Base-by-base conservation (phyloP, 805 yeast species). In the Candida sonorensis region DNA sequence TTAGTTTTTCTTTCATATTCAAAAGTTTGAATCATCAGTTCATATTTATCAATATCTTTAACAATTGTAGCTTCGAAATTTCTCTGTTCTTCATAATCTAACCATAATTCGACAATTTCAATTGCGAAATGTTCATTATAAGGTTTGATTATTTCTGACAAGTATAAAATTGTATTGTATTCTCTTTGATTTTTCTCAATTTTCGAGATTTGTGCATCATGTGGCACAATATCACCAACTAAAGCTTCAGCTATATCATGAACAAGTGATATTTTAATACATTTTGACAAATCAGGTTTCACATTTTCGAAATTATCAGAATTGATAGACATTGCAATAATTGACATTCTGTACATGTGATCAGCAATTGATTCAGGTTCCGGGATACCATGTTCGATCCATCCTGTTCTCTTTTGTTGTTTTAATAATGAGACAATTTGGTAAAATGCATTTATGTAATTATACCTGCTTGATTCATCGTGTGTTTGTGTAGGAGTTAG, bases 231-330 rank as follows among this genome's bases (percentile, higher is more conserved):
- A 55, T 90, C 98, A 20, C 98, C 98, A 10, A 90, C 97, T 18
- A 90, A 62, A 4, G 88, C 58, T 64, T 90, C 98, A 9, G 97
- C 96, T 48, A 90, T 82, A 57, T 90, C 98, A 63, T 90, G 98
- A 20, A 87, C 77, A 25, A 87, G 64, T 1, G 96, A 87, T 33
- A 90, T 87, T 58, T 82, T 81, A 30, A 78, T 81, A 63, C 96
- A 86, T 45, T 74, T 74, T 38, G 72, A 68, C 17, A 72, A 64
- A 56, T 83, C 76, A 2, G 63, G 57, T 58, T 27, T 35, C 12
- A 39, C 39, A 6, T 40, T 36, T n/a, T n/a, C n/a, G 17, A 40
- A 42, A 19, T 36, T 39, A 11, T 39, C 38, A 10, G 38, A 45
- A 13, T 74, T 72, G 26, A 85, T 68, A 16, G 86, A 57, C 81